phyloP scores from a whole-genome alignment of 345 rosid genomes.

The Erysimum cheiranthoides region DNA sequence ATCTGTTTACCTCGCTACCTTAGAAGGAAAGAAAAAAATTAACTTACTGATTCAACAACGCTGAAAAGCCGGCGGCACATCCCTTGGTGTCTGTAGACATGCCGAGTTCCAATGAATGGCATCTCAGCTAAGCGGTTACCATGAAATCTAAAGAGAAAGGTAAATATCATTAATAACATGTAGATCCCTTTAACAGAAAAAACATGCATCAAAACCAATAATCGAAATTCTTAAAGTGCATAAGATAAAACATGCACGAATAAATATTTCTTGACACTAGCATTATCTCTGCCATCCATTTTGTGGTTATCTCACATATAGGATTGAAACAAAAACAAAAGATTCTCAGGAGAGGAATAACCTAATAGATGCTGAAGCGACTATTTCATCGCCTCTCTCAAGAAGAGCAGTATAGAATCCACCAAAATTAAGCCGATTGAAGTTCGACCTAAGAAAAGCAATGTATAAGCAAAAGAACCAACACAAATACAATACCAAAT shows the following conservation, averaged over 20 bases:
- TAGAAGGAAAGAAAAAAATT: neutral
- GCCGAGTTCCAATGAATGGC: constrained; percentile 95
- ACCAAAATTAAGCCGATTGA: constrained; percentile 72
- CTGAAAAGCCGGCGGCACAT: constrained; percentile 85
- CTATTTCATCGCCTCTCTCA: constrained; percentile 93
- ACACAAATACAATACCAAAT: constrained; percentile 5
- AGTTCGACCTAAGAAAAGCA: constrained; percentile 66
- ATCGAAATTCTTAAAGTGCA: neutral
- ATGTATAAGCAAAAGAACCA: constrained; percentile 3
- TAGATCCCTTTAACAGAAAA: neutral
- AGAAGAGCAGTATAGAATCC: constrained; percentile 81
- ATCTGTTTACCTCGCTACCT: neutral
- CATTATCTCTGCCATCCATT: constrained; percentile 11
- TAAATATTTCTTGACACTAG: constrained; percentile 7
- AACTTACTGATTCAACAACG: constrained; percentile 75
- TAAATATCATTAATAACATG: neutral
- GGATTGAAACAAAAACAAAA: neutral
- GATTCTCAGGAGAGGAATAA: constrained; percentile 36
- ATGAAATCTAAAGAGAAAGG: constrained; percentile 63
- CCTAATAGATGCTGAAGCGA: constrained; percentile 87
- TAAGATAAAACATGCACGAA: constrained; percentile 8
- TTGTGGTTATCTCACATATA: neutral
- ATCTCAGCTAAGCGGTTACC: constrained; percentile 85
- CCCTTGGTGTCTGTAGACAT: constrained; percentile 82
- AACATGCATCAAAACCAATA: constrained; percentile 14